Evolutionary conservation across 2,329 filamentous ascomycete species (phyloP).

Genomic region (Alternaria infectoria): DNA sequence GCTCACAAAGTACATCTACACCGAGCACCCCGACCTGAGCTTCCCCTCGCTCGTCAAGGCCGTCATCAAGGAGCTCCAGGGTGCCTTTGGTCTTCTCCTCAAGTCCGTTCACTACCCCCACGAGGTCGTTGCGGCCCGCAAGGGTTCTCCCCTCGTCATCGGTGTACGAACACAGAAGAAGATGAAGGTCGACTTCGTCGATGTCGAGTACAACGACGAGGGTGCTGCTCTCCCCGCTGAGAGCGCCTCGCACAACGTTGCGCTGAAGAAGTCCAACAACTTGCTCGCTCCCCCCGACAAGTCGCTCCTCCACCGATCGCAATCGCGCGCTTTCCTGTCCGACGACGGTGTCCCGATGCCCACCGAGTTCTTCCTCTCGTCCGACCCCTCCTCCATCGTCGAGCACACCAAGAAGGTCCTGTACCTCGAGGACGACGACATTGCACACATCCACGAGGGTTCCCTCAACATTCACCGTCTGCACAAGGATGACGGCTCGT

Average conservation of each 20-base stretch:
- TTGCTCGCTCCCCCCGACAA: conserved; percentile 90
- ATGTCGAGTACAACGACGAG: conserved; percentile 95
- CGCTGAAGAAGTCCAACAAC: conserved; percentile 78
- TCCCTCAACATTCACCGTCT: conserved; percentile 98
- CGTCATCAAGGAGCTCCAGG: conserved; percentile 97
- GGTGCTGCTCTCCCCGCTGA: conserved; percentile 81
- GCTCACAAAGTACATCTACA: conserved; percentile 96
- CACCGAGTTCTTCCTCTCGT: conserved; percentile 98
- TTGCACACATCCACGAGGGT: conserved; percentile 98
- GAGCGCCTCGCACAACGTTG: conserved; percentile 93
- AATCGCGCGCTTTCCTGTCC: conserved; percentile 98
- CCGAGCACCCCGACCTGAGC: conserved; percentile 90
- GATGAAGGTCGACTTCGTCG: conserved; percentile 99
- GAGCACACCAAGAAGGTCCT: conserved; percentile 99
- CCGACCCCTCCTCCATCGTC: conserved; percentile 96
- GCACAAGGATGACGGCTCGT: conserved; percentile 94
- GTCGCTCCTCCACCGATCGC: conserved; percentile 95
- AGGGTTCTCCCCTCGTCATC: conserved; percentile 96
- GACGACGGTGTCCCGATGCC: conserved; percentile 98
- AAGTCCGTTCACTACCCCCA: conserved; percentile 99
- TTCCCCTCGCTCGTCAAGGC: conserved; percentile 97
- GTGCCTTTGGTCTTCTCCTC: conserved; percentile 94
- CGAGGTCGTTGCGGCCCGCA: conserved; percentile 96
- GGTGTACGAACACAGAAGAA: conserved; percentile 96
- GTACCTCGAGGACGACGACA: conserved; percentile 99